Percentiles rank a stretch among this genome's conserved stretches.
These are phyloP conservation scores for Primulina huaijiensis DNA, from an alignment of 257 asterid genomes.

Conservation along the genomic window DNA sequence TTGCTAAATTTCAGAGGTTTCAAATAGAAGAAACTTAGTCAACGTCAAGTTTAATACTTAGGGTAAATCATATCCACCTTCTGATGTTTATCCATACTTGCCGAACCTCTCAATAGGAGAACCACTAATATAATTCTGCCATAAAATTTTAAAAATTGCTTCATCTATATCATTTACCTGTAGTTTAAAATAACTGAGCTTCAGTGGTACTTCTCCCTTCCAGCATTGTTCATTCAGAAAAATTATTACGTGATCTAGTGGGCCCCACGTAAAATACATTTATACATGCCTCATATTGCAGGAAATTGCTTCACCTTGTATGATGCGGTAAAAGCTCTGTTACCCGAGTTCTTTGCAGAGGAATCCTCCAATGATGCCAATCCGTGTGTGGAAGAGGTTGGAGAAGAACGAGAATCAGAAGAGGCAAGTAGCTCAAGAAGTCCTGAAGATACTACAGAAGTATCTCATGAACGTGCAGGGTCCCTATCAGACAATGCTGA, in stretches of 20 bases:
- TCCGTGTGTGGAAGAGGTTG: constrained; percentile 31
- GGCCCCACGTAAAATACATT: not conserved
- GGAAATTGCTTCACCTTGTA: constrained; percentile 65
- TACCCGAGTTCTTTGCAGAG: constrained; percentile 62
- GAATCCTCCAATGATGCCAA: constrained; percentile 28
- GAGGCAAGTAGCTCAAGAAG: constrained; percentile 37
- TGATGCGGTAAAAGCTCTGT: constrained; percentile 66
- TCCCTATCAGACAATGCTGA: constrained; percentile 44
- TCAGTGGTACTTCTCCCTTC: not conserved
- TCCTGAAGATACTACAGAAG: constrained; percentile 38
- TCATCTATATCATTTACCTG: not conserved
- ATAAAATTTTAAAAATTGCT: not conserved
- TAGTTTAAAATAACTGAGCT: not conserved
- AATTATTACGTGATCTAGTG: too few species aligned
- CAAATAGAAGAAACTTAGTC: not conserved
- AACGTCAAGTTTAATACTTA: not conserved
- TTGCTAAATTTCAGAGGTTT: not conserved
- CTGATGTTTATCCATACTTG: not conserved
- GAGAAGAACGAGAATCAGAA: constrained; percentile 43
- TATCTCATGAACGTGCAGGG: constrained; percentile 22
- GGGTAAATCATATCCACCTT: not conserved
- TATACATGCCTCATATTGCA: constrained; percentile 34
- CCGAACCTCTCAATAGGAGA: not conserved
- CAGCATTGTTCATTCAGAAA: not conserved
- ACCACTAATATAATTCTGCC: not conserved